These are phyloP conservation scores for Phalaenopsis hybrid DNA, from an alignment of 116 monocot species.

Conservation along the genomic window DNA sequence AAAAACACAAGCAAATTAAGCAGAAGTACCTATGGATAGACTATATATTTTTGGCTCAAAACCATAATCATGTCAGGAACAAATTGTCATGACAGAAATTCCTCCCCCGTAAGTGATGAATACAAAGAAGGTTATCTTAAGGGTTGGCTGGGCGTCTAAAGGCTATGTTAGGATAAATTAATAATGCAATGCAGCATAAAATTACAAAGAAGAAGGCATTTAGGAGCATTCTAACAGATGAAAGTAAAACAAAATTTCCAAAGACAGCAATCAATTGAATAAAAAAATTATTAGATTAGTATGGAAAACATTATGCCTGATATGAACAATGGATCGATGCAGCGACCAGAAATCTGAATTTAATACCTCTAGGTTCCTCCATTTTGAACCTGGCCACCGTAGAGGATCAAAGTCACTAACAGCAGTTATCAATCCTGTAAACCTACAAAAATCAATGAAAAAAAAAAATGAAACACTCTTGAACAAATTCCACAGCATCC, in stretches of 20 bases:
- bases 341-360: neutral
- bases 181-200: neutral
- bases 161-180: neutral
- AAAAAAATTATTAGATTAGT: neutral
- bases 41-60: neutral
- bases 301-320: neutral
- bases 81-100: too few relatives aligned
- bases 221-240: neutral
- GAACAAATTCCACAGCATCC: neutral
- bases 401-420: conserved; percentile 60
- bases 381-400: conserved; percentile 86
- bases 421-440: conserved; percentile 62
- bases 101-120: too few relatives aligned
- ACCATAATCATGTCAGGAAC: neutral
- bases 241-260: neutral
- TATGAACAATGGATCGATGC: neutral
- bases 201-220: conserved; percentile 2
- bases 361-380: conserved; percentile 66
- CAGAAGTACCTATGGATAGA: neutral
- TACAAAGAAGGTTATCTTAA: neutral
- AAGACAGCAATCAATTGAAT: neutral
- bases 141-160: neutral
- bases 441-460: conserved; percentile 28
- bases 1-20: neutral
- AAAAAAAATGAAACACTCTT: neutral